Evolutionary conservation across 441 rosid species (phyloP), one percentile per base, ranked within the genome.

Genomic region (Rhodomyrtus psidioides): DNA sequence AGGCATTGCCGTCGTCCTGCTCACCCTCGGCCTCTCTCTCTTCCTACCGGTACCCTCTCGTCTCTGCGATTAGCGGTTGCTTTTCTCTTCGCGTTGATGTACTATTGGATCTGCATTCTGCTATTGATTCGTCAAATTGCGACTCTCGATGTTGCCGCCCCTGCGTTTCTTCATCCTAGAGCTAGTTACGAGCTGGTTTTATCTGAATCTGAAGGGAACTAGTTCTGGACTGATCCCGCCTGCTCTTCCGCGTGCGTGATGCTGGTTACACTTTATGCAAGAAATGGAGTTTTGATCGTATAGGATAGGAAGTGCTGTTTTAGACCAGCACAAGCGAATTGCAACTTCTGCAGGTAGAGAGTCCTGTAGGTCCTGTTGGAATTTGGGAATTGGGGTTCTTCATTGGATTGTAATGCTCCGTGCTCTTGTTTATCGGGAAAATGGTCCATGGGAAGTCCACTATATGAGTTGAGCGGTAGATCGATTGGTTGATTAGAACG

Each of bases 51-150:
- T 70, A 70, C 15, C 13, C n/a, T 5, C 51, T 34, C 79, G 19
- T 0, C 46, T 2, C 79, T 39, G 51, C 9, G 49, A 12, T 30
- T 39, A 4, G 79, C 15, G 5, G 2, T 0, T 12, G 49, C 51
- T 12, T 21, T 21, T 21, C 49, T 70, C 49, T 21, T 6, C 42
- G 21, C n/a, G 21, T 39, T 7, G 15, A 70, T n/a, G 79, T 70
- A 4, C 6, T 1, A 3, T 21, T 23, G 79, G 49, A 21, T 70
- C 49, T 39, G 79, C n/a, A 12, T 39, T 39, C 79, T 6, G 79
- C 49, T 44, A 21, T 39, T 2, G 49, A 39, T 70, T 70, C 51
- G n/a, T 39, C 79, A 7, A 12, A 70, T 24, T 12, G 49, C 79
- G 51, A 70, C 27, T 70, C n/a, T 21, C 49, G n/a, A 21, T 34